phyloP scores from a whole-genome alignment of 2,329 filamentous ascomycete genomes.

The Stenocarpella maydis region DNA sequence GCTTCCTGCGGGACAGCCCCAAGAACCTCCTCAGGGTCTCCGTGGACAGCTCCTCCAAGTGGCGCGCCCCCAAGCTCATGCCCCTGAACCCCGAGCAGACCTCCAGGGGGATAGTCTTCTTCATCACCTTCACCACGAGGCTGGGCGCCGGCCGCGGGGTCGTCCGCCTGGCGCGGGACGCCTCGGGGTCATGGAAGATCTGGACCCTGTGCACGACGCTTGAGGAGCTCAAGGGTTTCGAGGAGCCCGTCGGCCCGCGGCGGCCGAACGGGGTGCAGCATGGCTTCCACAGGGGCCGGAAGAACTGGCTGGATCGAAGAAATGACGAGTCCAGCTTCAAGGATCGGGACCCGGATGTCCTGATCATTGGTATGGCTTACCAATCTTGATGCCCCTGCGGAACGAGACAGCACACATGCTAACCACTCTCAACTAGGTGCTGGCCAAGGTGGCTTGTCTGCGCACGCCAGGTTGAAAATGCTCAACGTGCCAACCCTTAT shows the following conservation, averaged over 20 bases:
- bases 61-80: constrained; percentile 52
- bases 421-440: constrained; percentile 49
- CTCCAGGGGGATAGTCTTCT: constrained; percentile 63
- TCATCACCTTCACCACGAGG: constrained; percentile 61
- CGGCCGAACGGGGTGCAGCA: constrained; percentile 66
- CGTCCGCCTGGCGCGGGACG: constrained; percentile 56
- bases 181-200: constrained; percentile 61
- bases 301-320: constrained; percentile 67
- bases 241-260: constrained; percentile 56
- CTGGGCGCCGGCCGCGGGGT: constrained; percentile 65
- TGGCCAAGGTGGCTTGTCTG: constrained; percentile 63
- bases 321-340: constrained; percentile 55
- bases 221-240: constrained; percentile 59
- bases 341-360: constrained; percentile 57
- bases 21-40: constrained; percentile 53
- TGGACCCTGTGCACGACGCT: constrained; percentile 71
- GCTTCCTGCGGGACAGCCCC: constrained; percentile 51
- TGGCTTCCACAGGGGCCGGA: constrained; percentile 57
- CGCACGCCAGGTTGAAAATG: constrained; percentile 63
- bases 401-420: neutral
- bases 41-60: constrained; percentile 54
- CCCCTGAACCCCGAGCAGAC: constrained; percentile 59
- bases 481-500: constrained; percentile 59
- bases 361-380: constrained; percentile 58
- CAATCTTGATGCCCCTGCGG: too few species aligned